Percentiles rank a stretch among this genome's conserved stretches.
These are phyloP conservation scores for Auriscalpium microsporum DNA, from an alignment of 768 basidiomycete species.

Conservation along the genomic window DNA sequence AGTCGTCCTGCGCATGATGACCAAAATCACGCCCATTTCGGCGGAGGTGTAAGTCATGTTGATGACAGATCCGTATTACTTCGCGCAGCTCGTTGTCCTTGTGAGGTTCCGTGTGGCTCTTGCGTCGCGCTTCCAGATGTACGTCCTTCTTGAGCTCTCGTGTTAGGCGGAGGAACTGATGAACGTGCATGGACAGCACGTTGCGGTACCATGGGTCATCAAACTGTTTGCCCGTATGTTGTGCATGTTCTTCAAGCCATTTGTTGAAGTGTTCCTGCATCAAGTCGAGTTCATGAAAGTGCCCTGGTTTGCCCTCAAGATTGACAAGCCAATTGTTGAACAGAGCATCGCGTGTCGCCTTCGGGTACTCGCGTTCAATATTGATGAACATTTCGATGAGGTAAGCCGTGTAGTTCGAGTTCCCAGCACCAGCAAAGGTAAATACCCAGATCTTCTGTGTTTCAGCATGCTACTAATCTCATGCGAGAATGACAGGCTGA, in stretches of 20 bases:
- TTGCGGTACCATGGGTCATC: slow-evolving; percentile 22
- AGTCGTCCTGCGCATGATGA: neutral
- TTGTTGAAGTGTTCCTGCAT: slow-evolving; percentile 28
- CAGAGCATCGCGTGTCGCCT: neutral
- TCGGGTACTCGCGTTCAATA: slow-evolving; percentile 1
- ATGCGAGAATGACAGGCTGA: neutral
- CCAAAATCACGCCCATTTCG: slow-evolving; percentile 1
- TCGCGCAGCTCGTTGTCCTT: no score
- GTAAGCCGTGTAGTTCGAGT: slow-evolving; percentile 6
- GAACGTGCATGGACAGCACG: slow-evolving; percentile 24
- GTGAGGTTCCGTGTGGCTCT: slow-evolving; percentile 19
- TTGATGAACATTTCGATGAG: slow-evolving; percentile 9
- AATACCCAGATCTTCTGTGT: slow-evolving; percentile 1
- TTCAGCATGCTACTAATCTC: neutral
- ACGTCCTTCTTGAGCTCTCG: slow-evolving; percentile 20
- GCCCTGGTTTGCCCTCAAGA: slow-evolving; percentile 2
- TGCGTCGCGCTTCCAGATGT: slow-evolving; percentile 13
- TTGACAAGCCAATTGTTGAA: slow-evolving; percentile 16
- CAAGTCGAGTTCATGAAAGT: slow-evolving; percentile 10
- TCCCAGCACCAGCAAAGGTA: slow-evolving; percentile 6
- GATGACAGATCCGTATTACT: neutral
- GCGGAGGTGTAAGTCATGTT: neutral
- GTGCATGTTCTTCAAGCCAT: slow-evolving; percentile 17
- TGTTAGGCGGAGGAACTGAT: slow-evolving; percentile 26
- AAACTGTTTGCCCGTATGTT: slow-evolving; percentile 17